Percentiles rank a stretch among this genome's conserved stretches.
phyloP scores from a whole-genome alignment of 2,329 filamentous ascomycete genomes.

The Alternaria dauci region DNA sequence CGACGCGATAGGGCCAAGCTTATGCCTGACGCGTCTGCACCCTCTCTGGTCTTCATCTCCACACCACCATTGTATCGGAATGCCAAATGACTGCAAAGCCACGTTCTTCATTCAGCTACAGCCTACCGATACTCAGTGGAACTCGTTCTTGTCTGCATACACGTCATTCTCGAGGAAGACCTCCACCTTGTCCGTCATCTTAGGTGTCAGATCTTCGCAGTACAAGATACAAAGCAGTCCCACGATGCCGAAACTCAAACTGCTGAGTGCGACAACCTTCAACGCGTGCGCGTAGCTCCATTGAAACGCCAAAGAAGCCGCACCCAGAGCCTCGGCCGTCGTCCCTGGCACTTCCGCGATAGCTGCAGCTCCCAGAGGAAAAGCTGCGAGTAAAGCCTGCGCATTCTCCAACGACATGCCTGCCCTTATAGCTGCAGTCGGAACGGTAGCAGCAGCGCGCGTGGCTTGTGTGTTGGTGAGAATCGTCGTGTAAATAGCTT shows the following conservation, averaged over 20 bases:
- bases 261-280: constrained; percentile 32
- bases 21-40: neutral
- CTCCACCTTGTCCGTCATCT: constrained; percentile 41
- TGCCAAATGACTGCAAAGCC: neutral
- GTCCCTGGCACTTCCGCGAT: constrained; percentile 31
- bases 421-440: constrained; percentile 29
- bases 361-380: constrained; percentile 29
- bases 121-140: constrained; percentile 17
- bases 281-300: constrained; percentile 36
- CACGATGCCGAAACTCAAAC: constrained; percentile 32
- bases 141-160: constrained; percentile 37
- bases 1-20: neutral
- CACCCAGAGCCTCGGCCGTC: constrained; percentile 17
- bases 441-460: constrained; percentile 26
- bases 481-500: constrained; percentile 54
- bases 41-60: no score
- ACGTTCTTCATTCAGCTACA: neutral
- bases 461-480: constrained; percentile 47
- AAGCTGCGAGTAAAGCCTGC: constrained; percentile 30
- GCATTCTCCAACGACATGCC: constrained; percentile 34
- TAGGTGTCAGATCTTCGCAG: constrained; percentile 33
- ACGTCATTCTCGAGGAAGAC: constrained; percentile 40
- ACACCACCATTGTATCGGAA: neutral
- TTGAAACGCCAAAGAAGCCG: constrained; percentile 30
- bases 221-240: constrained; percentile 30